Percentiles rank a stretch among this genome's conserved stretches.
Conservation (phyloP, 352 stramenopile genomes). For the Phytophthora megakarya region DNA sequence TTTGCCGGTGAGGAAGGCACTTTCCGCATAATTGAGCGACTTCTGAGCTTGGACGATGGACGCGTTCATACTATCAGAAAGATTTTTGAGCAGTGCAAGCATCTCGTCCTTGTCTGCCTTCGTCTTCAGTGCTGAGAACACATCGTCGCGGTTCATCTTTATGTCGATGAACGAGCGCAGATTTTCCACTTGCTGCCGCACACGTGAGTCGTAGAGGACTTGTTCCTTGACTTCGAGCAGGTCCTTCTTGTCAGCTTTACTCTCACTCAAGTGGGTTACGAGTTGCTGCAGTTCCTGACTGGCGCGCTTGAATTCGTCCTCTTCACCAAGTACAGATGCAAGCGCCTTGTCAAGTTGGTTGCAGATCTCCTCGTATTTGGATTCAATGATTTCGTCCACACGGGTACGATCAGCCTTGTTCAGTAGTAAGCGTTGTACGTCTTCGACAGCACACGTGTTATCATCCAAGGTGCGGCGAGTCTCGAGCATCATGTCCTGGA, state of each 20-base stretch:
- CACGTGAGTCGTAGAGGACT: slow-evolving; percentile 85
- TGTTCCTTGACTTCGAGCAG: slow-evolving; percentile 88
- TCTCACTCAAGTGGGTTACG: slow-evolving; percentile 79
- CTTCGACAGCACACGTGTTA: slow-evolving; percentile 84
- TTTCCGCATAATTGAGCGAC: slow-evolving; percentile 65
- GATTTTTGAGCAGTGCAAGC: slow-evolving; percentile 69
- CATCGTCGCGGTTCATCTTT: slow-evolving; percentile 90
- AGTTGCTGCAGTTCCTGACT: slow-evolving; percentile 85
- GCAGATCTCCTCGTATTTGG: slow-evolving; percentile 93
- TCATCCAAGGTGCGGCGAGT: slow-evolving; percentile 80
- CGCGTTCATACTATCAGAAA: slow-evolving; percentile 86
- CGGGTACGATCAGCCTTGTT: slow-evolving; percentile 82
- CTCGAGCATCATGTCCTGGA: slow-evolving; percentile 89
- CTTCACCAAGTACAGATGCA: slow-evolving; percentile 82
- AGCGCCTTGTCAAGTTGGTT: slow-evolving; percentile 91
- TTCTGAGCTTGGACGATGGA: slow-evolving; percentile 74
- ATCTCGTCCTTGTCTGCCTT: slow-evolving; percentile 90
- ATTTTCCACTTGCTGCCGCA: slow-evolving; percentile 87
- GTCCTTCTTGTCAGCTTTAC: slow-evolving; percentile 86
- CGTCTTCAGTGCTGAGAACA: slow-evolving; percentile 81
- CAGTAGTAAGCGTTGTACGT: slow-evolving; percentile 78
- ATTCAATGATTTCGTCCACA: slow-evolving; percentile 89
- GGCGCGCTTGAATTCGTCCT: slow-evolving; percentile 89
- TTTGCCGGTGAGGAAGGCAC: slow-evolving; percentile 78
- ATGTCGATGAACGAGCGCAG: slow-evolving; percentile 86